Conservation (phyloP, 805 yeast genomes). For the Yarrowia sp. region DNA sequence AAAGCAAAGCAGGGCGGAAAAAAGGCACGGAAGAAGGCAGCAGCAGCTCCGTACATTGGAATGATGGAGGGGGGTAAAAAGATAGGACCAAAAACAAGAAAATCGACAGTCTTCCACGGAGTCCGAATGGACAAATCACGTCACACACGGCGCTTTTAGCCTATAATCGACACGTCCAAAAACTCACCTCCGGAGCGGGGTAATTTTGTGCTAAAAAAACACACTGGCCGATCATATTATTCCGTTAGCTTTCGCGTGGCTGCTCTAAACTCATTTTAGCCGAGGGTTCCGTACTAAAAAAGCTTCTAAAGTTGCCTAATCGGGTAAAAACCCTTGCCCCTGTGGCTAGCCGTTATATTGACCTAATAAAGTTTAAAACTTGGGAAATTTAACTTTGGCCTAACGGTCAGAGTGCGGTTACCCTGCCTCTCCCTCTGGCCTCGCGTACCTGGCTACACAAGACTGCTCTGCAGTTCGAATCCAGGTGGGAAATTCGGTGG, state of each 20-base stretch:
- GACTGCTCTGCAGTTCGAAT: constrained; percentile 11
- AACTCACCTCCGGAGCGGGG: background rate
- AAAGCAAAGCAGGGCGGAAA: background rate
- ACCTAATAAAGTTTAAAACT: background rate
- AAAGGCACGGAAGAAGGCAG: background rate
- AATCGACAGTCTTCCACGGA: too few species aligned
- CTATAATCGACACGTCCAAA: background rate
- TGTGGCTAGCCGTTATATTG: background rate
- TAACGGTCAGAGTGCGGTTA: constrained; percentile 5
- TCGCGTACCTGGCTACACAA: constrained; percentile 28
- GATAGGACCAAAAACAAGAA: background rate
- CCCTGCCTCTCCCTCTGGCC: constrained; percentile 28
- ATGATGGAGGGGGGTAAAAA: background rate
- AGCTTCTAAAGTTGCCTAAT: background rate
- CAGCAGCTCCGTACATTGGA: too few species aligned
- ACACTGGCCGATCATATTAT: background rate
- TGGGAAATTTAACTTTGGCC: constrained; percentile 1
- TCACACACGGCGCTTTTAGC: background rate
- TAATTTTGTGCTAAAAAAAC: background rate
- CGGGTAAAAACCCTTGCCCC: background rate
- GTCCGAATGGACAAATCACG: too few species aligned
- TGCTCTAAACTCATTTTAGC: background rate
- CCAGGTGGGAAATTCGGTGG: constrained; percentile 29
- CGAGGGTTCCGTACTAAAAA: background rate
- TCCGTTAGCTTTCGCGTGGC: background rate